These are phyloP conservation scores for Hygrophoropsis aurantiaca DNA, from an alignment of 768 basidiomycete species.

Conservation along the genomic window DNA sequence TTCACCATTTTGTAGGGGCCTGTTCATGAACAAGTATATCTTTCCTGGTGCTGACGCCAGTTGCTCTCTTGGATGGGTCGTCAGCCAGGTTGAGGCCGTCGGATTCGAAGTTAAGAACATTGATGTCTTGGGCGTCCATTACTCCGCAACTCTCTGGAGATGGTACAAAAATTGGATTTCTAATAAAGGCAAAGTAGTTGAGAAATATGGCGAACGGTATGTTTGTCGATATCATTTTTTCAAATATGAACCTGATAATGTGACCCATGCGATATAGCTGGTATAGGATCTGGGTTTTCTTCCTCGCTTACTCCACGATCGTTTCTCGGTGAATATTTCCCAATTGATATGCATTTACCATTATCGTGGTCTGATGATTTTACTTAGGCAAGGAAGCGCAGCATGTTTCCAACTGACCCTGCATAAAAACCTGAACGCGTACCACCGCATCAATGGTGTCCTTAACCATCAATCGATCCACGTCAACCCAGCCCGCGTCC, in stretches of 20 bases:
- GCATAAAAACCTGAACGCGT: constrained; percentile 98
- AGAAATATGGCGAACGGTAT: constrained; percentile 80
- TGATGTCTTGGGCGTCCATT: constrained; percentile 97
- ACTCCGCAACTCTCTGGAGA: constrained; percentile 83
- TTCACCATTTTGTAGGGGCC: constrained; percentile 55
- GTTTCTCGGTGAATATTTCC: constrained; percentile 45
- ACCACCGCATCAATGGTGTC: constrained; percentile 86
- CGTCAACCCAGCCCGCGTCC: constrained; percentile 54
- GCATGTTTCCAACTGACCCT: constrained; percentile 97
- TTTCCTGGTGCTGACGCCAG: constrained; percentile 99
- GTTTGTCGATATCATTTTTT: no score
- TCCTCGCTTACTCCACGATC: constrained; percentile 90
- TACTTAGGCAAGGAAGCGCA: constrained; percentile 78
- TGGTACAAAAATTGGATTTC: constrained; percentile 99
- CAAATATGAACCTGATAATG: neutral
- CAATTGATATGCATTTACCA: no score
- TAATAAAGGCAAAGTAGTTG: constrained; percentile 88
- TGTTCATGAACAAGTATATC: constrained; percentile 98
- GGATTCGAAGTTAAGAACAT: constrained; percentile 97
- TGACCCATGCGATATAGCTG: constrained; percentile 41
- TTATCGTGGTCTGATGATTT: no score
- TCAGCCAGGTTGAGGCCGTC: constrained; percentile 80
- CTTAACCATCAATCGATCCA: constrained; percentile 80
- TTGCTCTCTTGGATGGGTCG: constrained; percentile 94
- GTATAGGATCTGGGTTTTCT: constrained; percentile 97